Base-by-base conservation (phyloP, 2,329 filamentous ascomycete species). In the Scedosporium dehoogii region DNA sequence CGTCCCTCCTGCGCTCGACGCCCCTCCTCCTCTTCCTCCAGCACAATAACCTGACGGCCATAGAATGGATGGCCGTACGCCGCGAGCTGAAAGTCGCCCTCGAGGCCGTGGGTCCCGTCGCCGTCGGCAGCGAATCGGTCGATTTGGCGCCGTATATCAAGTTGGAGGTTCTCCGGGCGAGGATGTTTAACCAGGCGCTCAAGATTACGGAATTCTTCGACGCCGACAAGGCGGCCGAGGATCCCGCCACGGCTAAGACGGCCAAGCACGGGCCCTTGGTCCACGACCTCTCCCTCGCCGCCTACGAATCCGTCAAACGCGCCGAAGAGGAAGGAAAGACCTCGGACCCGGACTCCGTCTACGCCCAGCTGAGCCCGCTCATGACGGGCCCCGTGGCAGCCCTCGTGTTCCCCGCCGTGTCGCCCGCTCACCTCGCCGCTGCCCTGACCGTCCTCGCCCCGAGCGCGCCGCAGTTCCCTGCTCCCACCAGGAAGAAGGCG, bases 21-120 rank as follows among this genome's bases (percentile, higher is more conserved):
- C 92, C 92, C 48, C 76, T 97, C 65, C 87, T 96, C 68, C 83
- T 97, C 64, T 82, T 97, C 70, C 96, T 97, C 80, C 78, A 88
- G 69, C 78, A 87, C 77, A 85, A 85, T 77, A 86, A 87, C 70
- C 77, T 90, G 63, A 84, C 84, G 2, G 87, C 91, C 3, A 79
- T 84, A 12, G 90, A 93, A 67, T 79, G 78, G 72, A 73, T 77
- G 14, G 74, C 76, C 55, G 74, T 79, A 16, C 73, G 76, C 59
- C 70, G 77, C 68, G 77, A 79, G 66, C 68, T 79, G 27, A 75
- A 72, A 62, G 70, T 76, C 63, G 76, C 79, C 2, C 68, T 85
- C 1, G 69, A 70, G 6, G 69, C 74, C 18, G 77, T 84, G 10
- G 62, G 58, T 0, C 64, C 65, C 14, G 42, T 46, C 1, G 23